Base-by-base conservation (phyloP, 495 filamentous ascomycete genomes). In the Cairneyella variabilis region DNA sequence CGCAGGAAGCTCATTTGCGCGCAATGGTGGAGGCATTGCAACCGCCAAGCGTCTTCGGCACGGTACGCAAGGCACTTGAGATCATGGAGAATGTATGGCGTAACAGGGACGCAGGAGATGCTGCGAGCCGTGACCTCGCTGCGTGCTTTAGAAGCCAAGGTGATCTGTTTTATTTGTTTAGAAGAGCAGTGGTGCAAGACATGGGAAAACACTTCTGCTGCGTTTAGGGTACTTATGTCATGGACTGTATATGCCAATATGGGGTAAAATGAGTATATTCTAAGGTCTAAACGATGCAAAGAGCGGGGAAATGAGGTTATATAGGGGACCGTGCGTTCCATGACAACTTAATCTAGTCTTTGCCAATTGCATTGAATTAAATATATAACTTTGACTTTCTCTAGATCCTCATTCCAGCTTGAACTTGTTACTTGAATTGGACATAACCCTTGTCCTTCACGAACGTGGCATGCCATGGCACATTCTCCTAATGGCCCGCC, bases 61-160 rank as follows among this genome's bases (percentile, higher is more conserved):
- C 75, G 2, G 48, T 73, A 36, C 64, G 51, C 36, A 75, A 76
- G 56, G 72, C 74, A n/a, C 58, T 77, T 40, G 65, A 69, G 17
- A 73, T 80, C 38, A 74, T 80, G 72, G 68, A 75, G 50, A 62
- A 66, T 20, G 78, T 76, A 22, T 80, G 78, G 77, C 51, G 59
- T 1, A 62, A 59, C 14, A 67, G 72, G 2, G 60, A 66, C 7
- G 48, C 65, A 37, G 57, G 40, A 25, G 55, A 66, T 52, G 37
- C 54, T 26, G 63, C 64, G 18, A 61, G 46, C 26, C 69, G 67
- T 55, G 73, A 78, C 42, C 39, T 76, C 1, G 67, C 69, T 7
- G 57, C 57, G 1, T 75, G 69, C 43, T 69, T 78, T 37, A 66
- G 58, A 42, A 61, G 57, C 16, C 58, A 71, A 27, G 65, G 63